Percentiles rank a stretch among this genome's conserved stretches.
These are phyloP conservation scores for Paxillus involutus DNA, from an alignment of 768 basidiomycete species.

Conservation along the genomic window DNA sequence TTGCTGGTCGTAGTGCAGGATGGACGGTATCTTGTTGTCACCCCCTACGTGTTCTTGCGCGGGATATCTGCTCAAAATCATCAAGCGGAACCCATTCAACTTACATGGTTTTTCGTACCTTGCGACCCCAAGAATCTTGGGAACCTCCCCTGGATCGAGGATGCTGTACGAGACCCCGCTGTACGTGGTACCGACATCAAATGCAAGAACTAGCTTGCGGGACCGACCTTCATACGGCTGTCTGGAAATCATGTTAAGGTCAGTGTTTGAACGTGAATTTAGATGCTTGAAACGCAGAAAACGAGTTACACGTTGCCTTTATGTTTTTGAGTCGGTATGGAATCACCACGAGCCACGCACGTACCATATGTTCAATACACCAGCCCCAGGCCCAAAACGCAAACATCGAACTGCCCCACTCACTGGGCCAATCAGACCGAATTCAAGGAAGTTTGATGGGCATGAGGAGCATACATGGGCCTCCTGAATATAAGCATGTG, in stretches of 20 bases:
- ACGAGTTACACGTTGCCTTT: neutral
- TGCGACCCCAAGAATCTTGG: constrained; percentile 26
- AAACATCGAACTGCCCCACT: neutral
- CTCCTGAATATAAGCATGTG: too few species aligned
- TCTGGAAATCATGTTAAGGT: constrained; percentile 23
- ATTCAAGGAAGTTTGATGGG: neutral
- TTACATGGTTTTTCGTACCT: constrained; percentile 16
- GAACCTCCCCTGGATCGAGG: constrained; percentile 35
- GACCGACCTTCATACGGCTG: constrained; percentile 35
- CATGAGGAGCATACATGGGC: too few species aligned
- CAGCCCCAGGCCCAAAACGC: neutral
- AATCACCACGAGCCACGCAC: neutral
- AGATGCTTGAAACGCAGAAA: neutral
- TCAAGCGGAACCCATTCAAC: neutral
- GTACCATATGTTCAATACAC: neutral
- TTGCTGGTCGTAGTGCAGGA: constrained; percentile 44
- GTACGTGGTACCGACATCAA: constrained; percentile 45
- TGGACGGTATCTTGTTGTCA: constrained; percentile 48
- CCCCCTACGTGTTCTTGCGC: constrained; percentile 45
- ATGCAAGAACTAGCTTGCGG: constrained; percentile 44
- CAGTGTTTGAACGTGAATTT: neutral
- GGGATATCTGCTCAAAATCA: constrained; percentile 37
- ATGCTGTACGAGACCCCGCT: constrained; percentile 39
- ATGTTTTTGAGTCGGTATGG: neutral
- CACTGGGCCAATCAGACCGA: neutral